Base-by-base conservation (phyloP, 2,329 filamentous ascomycete species). In the Tolypocladium cylindrosporum region DNA sequence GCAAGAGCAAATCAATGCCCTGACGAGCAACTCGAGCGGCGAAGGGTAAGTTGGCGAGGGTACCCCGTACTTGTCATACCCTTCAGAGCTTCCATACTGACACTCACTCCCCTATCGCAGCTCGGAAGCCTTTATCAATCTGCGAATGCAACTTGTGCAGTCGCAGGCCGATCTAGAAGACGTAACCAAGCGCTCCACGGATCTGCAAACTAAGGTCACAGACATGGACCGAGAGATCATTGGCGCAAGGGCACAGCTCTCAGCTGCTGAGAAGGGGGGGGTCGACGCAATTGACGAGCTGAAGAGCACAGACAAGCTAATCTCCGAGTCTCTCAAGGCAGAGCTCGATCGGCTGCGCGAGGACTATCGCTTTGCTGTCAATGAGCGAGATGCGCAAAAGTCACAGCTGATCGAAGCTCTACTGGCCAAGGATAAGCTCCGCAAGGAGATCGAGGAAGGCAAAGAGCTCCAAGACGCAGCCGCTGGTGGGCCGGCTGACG, bases 391-490 rank as follows among this genome's bases (percentile, higher is more conserved):
- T 56, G 75, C 79, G 60, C 78, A 83, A 65, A 82, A 84, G 70
- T 77, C 77, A 53, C 83, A 86, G 66, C 76, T 87, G 31, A 77
- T 86, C 62, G 77, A 83, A 45, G 79, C 81, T 51, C 74, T 86
- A 21, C 74, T 86, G 52, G 77, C 79, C 61, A 86, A 86, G 67
- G 83, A 86, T 60, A 79, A 80, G 68, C 73, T 85, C 57, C 77
- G 80, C 57, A 81, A 81, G 67, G 76, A 82, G 59, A 71, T 78
- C 41, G 80, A 82, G 61, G 75, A 77, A 55, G 69, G 70, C 57
- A 75, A 69, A 57, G 75, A 78, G 61, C 61, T 76, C 57, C 72
- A 75, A 63, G 75, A 75, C 43, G 62, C 66, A 61, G 62, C 65
- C 24, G 67, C 71, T 40, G 69, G 40, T 64, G 62, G 71, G 61